Evolutionary conservation across 139 green algal species (phyloP).

Genomic region (Diplosphaera chodatii): DNA sequence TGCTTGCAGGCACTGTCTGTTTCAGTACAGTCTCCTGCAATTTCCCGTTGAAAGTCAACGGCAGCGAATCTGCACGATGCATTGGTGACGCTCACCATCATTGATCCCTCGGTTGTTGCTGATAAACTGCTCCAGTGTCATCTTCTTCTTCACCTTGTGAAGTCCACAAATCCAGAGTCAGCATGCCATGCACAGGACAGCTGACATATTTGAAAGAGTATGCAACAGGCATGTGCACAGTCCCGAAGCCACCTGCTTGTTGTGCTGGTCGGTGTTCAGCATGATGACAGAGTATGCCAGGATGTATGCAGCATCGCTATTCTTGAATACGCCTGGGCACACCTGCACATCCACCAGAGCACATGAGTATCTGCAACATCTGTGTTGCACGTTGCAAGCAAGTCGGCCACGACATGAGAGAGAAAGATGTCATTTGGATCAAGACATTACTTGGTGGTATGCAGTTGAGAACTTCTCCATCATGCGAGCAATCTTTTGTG

Average conservation of each 20-base stretch:
- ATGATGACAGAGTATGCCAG: conserved; percentile 81
- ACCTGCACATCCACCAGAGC: too few species aligned
- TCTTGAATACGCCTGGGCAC: conserved; percentile 42
- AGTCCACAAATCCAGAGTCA: background rate
- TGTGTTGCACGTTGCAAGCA: too few species aligned
- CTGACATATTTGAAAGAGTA: too few species aligned
- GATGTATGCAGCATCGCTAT: conserved; percentile 69
- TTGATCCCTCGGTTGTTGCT: conserved; percentile 81
- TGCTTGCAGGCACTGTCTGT: too few species aligned
- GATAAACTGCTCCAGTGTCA: conserved; percentile 77
- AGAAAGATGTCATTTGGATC: too few species aligned
- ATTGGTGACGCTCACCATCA: conserved; percentile 45
- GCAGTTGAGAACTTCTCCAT: conserved; percentile 52
- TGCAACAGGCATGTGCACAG: too few species aligned
- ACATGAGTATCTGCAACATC: too few species aligned
- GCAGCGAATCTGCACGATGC: too few species aligned
- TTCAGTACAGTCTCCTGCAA: too few species aligned
- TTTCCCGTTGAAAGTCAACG: too few species aligned
- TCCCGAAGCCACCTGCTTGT: conserved; percentile 51
- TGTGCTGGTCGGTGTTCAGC: conserved; percentile 86
- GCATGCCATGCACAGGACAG: too few species aligned
- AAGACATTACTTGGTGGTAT: conserved; percentile 40
- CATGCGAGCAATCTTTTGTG: conserved; percentile 80
- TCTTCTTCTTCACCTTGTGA: conserved; percentile 79
- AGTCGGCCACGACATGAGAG: too few species aligned